Evolutionary conservation across 2,329 filamentous ascomycete genomes (phyloP).

Genomic region (Sporothrix protearum): DNA sequence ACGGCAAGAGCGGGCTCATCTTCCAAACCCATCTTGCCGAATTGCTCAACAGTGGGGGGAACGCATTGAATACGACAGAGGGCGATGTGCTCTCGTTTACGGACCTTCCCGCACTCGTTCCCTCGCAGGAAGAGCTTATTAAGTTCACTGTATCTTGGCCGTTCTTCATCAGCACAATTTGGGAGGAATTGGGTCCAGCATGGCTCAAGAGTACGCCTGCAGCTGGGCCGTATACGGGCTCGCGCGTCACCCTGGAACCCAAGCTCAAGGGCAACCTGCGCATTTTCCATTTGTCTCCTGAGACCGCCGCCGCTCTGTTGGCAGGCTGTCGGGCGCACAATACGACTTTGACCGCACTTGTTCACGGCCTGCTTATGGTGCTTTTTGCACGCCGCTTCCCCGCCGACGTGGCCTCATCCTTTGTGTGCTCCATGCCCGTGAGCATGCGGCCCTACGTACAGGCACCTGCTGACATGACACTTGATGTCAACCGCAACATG

Average conservation of each 20-base stretch:
- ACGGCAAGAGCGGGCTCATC: constrained; percentile 47
- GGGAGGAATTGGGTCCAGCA: constrained; percentile 40
- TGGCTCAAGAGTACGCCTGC: constrained; percentile 33
- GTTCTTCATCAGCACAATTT: constrained; percentile 43
- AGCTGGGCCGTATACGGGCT: constrained; percentile 40
- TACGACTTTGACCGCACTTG: constrained; percentile 47
- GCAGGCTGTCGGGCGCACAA: constrained; percentile 40
- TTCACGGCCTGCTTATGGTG: constrained; percentile 45
- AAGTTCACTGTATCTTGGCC: constrained; percentile 39
- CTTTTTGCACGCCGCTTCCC: constrained; percentile 42
- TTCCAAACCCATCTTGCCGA: constrained; percentile 50
- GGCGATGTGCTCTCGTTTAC: constrained; percentile 35
- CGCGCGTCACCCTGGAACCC: constrained; percentile 37
- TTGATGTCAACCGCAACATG: constrained; percentile 36
- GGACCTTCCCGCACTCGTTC: constrained; percentile 36
- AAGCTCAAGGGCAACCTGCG: constrained; percentile 39
- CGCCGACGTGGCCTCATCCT: constrained; percentile 34
- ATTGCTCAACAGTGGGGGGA: constrained; percentile 37
- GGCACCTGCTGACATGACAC: constrained; percentile 24
- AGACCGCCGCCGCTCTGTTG: constrained; percentile 36
- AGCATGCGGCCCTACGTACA: constrained; percentile 42
- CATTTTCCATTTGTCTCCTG: constrained; percentile 37
- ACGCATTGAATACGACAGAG: too few relatives aligned
- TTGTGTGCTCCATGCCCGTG: constrained; percentile 44
- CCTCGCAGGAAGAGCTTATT: constrained; percentile 42